These are phyloP conservation scores for Vitis amurensis DNA, from an alignment of 164 flowering plant species.

Conservation along the genomic window DNA sequence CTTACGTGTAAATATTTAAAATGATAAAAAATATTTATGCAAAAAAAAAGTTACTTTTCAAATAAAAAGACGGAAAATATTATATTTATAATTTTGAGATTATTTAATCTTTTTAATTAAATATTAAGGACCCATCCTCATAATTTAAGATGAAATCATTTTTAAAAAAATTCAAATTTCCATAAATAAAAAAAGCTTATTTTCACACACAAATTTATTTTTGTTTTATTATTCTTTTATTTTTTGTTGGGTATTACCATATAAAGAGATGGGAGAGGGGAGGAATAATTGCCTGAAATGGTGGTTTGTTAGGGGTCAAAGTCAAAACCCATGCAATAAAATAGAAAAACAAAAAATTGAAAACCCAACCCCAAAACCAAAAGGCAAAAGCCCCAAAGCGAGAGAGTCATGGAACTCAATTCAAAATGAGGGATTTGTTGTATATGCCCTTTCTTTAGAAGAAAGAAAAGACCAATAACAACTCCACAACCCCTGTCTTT, in stretches of 20 bases:
- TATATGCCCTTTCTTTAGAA: not conserved
- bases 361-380: constrained; percentile 4
- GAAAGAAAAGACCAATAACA: not conserved
- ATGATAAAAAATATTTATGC: too few species aligned
- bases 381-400: not conserved
- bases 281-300: constrained; percentile 61
- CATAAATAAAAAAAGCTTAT: not conserved
- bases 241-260: not conserved
- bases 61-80: too few species aligned
- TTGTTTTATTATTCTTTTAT: too few species aligned
- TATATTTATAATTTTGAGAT: too few species aligned
- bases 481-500: constrained; percentile 4
- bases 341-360: constrained; percentile 15
- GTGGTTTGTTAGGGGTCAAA: constrained; percentile 56
- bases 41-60: too few species aligned
- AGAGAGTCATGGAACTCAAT: constrained; percentile 9
- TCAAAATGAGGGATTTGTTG: not conserved
- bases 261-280: constrained; percentile 21
- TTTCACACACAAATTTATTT: too few species aligned
- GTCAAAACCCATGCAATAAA: constrained; percentile 46
- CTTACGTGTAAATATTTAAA: too few species aligned
- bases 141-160: too few species aligned
- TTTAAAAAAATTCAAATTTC: too few species aligned
- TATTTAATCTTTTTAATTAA: too few species aligned
- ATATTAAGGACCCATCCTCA: too few species aligned